These are phyloP conservation scores for Vitis rotundifolia DNA, from an alignment of 164 flowering plant species.

Conservation along the genomic window DNA sequence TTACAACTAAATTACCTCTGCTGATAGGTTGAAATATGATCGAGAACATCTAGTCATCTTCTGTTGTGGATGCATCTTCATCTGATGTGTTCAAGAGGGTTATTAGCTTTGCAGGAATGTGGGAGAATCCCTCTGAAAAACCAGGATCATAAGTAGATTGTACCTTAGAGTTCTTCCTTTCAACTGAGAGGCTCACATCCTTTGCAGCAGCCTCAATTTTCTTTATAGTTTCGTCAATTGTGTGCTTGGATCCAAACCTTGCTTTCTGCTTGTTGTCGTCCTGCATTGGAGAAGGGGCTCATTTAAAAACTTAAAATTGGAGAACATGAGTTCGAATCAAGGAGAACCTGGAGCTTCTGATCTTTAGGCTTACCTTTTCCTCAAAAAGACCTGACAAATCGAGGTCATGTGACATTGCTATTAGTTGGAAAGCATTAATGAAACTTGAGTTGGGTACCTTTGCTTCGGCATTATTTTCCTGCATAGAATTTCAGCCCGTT, in stretches of 20 bases:
- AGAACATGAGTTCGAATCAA: slow-evolving; percentile 2
- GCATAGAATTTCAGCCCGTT: slow-evolving; percentile 6
- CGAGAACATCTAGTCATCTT: slow-evolving; percentile 39
- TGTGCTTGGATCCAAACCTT: slow-evolving; percentile 58
- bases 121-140: not conserved
- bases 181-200: slow-evolving; percentile 56
- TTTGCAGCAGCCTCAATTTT: slow-evolving; percentile 79
- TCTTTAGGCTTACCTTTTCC: slow-evolving; percentile 46
- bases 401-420: slow-evolving; percentile 51
- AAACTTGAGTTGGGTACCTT: slow-evolving; percentile 29
- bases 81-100: slow-evolving; percentile 24
- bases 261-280: slow-evolving; percentile 48
- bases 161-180: slow-evolving; percentile 62
- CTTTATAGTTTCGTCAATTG: slow-evolving; percentile 55
- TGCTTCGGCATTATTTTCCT: slow-evolving; percentile 24
- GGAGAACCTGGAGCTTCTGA: not conserved
- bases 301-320: not conserved
- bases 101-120: not conserved
- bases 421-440: slow-evolving; percentile 51
- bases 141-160: not conserved
- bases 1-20: slow-evolving; percentile 51
- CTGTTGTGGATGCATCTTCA: slow-evolving; percentile 45
- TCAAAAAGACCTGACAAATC: slow-evolving; percentile 53
- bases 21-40: slow-evolving; percentile 49
- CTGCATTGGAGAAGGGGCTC: slow-evolving; percentile 23